These are phyloP conservation scores for Colletotrichum caudatum DNA, from an alignment of 2,329 filamentous ascomycete genomes.

Conservation along the genomic window DNA sequence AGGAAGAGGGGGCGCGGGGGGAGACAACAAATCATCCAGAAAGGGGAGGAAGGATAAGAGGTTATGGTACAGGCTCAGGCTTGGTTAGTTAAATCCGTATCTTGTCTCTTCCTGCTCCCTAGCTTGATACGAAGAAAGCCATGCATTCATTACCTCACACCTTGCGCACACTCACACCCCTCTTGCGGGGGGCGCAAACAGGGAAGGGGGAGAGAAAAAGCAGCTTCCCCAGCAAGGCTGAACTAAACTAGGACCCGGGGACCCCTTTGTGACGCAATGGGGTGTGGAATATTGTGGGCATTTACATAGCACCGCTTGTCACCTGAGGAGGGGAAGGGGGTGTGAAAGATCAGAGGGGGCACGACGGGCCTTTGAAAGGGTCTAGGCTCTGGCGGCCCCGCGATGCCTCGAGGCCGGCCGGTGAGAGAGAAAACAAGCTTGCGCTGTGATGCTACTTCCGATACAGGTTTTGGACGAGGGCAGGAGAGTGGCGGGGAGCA, in stretches of 20 bases:
- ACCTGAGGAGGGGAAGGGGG: background rate
- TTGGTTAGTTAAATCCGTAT: background rate
- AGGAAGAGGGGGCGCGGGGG: background rate
- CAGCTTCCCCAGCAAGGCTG: conserved; percentile 12
- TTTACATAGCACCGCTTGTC: background rate
- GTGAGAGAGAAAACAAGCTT: background rate
- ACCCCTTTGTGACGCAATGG: conserved; percentile 37
- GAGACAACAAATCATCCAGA: background rate
- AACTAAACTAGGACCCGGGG: background rate
- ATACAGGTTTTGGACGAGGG: conserved; percentile 15
- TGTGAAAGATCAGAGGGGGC: background rate
- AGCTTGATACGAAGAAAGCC: background rate
- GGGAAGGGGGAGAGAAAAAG: conserved; percentile 5
- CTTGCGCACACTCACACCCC: background rate
- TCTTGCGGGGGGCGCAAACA: background rate
- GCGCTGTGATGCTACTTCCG: conserved; percentile 41
- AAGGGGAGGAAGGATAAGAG: background rate
- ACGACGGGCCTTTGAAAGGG: background rate
- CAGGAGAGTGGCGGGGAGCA: background rate
- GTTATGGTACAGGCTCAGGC: conserved; percentile 6
- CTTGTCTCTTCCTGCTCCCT: background rate
- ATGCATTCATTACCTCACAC: conserved; percentile 37
- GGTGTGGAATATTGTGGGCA: conserved; percentile 18
- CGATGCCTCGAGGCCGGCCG: background rate
- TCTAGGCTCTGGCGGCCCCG: background rate